Evolutionary conservation across 2,329 filamentous ascomycete species (phyloP), one percentile per base, ranked within the genome.

Genomic region (Aureobasidium sp.): DNA sequence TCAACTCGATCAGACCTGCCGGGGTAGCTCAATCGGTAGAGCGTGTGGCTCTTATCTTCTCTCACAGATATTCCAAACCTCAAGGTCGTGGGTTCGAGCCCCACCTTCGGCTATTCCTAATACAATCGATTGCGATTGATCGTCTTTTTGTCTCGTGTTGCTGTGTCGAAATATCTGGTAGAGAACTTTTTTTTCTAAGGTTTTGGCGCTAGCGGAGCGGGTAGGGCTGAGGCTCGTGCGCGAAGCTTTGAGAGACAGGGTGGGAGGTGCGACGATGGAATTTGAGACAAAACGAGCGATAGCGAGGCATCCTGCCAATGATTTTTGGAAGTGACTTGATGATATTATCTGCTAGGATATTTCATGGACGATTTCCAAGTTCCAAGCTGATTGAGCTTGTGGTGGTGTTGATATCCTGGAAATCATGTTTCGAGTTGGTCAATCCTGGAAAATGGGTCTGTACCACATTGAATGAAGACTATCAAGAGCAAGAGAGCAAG

Each of bases 11-110:
- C 37, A 11, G 44, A 44, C 55, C 55, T 64, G 75, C 75, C 74
- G 69, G 75, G 74, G 72, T 77, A 77, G 75, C 75, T 77, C 75
- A 77, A 77, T 77, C 74, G 75, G 71, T 72, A 77, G 73, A 75
- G 73, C 74, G 73, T 75, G 72, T 74, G 75, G 75, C 75, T 76
- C 75, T 76, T 77, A 77, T 66, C 39, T 27, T 4, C 2, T 3
- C 27, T 36, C 37, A 45, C 25, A n/a, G 25, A 21, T 21, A 21
- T 21, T 21, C 5, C 16, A 10, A 58, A 58, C 54, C 54, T 58
- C 54, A 58, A 58, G 54, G 54, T 58, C 54, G 54, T 13, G 54
- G 42, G 54, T 58, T 58, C 54, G 54, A 58, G 54, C 54, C 54
- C 42, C 54, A 13, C 54, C 54, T 58, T 58, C 54, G 54, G 54